Conservation (phyloP, 331 rosid species). For the Pyrus hybrid region DNA sequence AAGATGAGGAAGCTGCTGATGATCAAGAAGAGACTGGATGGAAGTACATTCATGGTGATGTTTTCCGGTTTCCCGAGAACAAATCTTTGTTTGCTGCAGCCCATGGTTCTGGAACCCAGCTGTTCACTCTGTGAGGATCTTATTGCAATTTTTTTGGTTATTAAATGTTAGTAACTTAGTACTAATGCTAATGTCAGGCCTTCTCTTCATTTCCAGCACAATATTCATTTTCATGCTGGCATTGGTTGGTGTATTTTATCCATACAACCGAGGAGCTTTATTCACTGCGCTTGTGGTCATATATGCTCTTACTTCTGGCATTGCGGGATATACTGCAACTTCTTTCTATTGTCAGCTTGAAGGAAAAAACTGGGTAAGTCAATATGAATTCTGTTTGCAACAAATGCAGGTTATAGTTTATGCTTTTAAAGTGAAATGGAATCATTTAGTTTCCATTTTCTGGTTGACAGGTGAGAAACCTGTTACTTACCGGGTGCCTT, state of each 20-base stretch:
- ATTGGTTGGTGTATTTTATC: conserved; percentile 88
- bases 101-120: conserved; percentile 92
- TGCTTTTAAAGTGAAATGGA: conserved; percentile 6
- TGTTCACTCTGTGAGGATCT: conserved; percentile 78
- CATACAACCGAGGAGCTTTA: conserved; percentile 91
- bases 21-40: conserved; percentile 98
- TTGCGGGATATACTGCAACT: conserved; percentile 86
- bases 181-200: conserved; percentile 4
- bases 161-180: neutral
- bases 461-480: conserved; percentile 75
- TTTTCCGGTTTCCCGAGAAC: conserved; percentile 79
- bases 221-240: conserved; percentile 90
- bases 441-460: conserved; percentile 14
- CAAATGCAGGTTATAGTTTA: neutral
- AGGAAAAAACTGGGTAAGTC: conserved; percentile 83
- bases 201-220: conserved; percentile 51
- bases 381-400: neutral
- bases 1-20: conserved; percentile 97
- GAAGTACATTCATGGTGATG: conserved; percentile 96
- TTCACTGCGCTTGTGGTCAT: conserved; percentile 91
- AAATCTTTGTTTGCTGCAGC: conserved; percentile 84
- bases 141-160: neutral
- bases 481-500: conserved; percentile 90
- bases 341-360: conserved; percentile 93
- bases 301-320: conserved; percentile 94